Base-by-base conservation (phyloP, 805 yeast species). In the Candida koratica region DNA sequence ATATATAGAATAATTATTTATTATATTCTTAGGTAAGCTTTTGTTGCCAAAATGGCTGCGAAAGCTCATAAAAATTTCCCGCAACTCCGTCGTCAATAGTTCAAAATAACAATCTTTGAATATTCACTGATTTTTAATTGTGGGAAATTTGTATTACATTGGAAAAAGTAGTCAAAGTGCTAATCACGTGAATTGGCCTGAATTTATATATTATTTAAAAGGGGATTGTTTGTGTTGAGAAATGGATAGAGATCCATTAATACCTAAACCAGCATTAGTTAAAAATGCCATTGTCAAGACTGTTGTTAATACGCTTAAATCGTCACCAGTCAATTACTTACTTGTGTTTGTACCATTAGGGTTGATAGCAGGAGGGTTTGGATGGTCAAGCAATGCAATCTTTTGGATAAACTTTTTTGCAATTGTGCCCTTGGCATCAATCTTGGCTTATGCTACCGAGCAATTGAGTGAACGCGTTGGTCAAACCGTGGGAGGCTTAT, bases 361-460 rank as follows among this genome's bases (percentile, higher is more conserved):
- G 19, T 61, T 89, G 10, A 28, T 77, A n/a, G 80, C 89, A 22
- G 96, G 89, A 3, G 56, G 55, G 31, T 51, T 79, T 11, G 70
- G 64, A 12, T 71, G 80, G 67, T 63, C 77, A 4, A 67, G 64
- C 81, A 35, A 64, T 68, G 46, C 66, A 54, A 49, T 79, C 1
- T 90, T 90, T 53, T 55, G 74, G 55, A 61, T 87, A 48, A 90
- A 90, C 58, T 93, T 90, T 65, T 55, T 84, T 36, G 96, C 95
- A 23, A 90, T 90, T 49, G 78, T 93, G 28, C 97, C 97, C 11
- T 68, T 93, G 51, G 97, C 98, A 5, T 82, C 94, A 1, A 70
- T 90, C 15, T 68, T 93, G 39, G 94, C 96, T 0, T 87, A 71
- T 62, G 94, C 96, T 26, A 93, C 98, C 4, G 98, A 93, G 59